phyloP scores from a whole-genome alignment of 2,329 filamentous ascomycete genomes.

The Cryphonectria carpinicola region DNA sequence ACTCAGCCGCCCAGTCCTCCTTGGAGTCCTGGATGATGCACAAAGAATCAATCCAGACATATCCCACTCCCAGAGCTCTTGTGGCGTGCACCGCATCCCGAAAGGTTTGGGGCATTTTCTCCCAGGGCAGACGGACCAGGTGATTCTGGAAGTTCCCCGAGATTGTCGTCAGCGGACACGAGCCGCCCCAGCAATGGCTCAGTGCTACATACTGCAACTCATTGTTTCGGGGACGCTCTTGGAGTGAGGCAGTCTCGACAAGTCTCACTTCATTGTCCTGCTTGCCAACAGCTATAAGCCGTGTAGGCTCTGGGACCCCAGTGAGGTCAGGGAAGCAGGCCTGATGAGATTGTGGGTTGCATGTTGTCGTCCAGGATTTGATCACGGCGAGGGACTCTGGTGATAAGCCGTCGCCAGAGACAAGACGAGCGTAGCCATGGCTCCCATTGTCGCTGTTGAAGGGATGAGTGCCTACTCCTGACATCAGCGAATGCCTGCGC shows the following conservation, averaged over 20 bases:
- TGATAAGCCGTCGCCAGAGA: not conserved
- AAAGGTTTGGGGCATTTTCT: not conserved
- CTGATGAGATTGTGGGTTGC: not conserved
- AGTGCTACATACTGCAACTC: conserved; percentile 10
- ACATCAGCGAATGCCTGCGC: not conserved
- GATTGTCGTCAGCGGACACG: conserved; percentile 11
- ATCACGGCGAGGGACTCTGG: not conserved
- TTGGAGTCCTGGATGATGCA: conserved; percentile 25
- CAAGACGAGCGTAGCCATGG: not conserved
- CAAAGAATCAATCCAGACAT: conserved; percentile 21
- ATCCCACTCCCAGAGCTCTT: conserved; percentile 6
- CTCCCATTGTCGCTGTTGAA: not conserved
- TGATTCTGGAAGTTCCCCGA: conserved; percentile 17
- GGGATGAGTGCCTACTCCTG: not conserved
- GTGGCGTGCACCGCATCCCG: conserved; percentile 5
- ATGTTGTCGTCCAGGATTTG: not conserved
- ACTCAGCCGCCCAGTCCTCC: conserved; percentile 25
- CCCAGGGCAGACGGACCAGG: not conserved
- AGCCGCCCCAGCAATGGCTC: conserved; percentile 21
- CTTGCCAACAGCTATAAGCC: not conserved
- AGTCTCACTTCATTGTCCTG: not conserved
- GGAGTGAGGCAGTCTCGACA: not conserved
- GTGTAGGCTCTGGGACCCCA: not conserved
- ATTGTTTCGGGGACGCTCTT: not conserved
- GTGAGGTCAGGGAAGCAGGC: not conserved